phyloP scores from a whole-genome alignment of 495 filamentous ascomycete species.

The Filosporella fistucella region DNA sequence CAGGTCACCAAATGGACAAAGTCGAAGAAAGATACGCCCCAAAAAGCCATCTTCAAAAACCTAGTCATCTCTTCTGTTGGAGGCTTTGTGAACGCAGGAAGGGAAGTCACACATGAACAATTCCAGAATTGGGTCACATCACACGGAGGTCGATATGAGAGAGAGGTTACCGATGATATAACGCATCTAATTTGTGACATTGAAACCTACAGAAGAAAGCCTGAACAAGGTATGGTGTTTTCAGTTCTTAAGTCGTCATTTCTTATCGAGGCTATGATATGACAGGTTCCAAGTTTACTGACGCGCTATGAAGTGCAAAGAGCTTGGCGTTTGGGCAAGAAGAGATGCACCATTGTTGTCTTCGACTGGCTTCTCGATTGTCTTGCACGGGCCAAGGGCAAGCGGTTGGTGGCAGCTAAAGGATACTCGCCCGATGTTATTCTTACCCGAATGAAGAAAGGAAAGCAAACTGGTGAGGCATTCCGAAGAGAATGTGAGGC shows the following conservation, averaged over 20 bases:
- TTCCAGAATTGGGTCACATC: conserved; percentile 49
- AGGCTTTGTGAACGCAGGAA: conserved; percentile 4
- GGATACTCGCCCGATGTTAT: conserved; percentile 42
- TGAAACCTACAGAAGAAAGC: conserved; percentile 41
- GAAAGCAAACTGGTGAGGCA: not conserved
- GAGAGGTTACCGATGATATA: conserved; percentile 33
- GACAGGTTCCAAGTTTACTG: not conserved
- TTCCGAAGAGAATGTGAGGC: too few relatives aligned
- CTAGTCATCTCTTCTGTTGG: conserved; percentile 10
- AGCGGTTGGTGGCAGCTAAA: conserved; percentile 24
- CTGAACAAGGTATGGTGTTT: conserved; percentile 34
- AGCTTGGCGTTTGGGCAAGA: conserved; percentile 28
- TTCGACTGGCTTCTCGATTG: conserved; percentile 61
- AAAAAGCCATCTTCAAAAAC: conserved; percentile 17
- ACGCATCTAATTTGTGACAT: conserved; percentile 59
- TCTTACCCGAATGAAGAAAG: conserved; percentile 28
- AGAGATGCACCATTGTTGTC: conserved; percentile 46
- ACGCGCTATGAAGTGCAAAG: conserved; percentile 32
- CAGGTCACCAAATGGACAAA: not conserved
- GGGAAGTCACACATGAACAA: conserved; percentile 28
- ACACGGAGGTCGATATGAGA: conserved; percentile 45
- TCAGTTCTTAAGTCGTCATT: not conserved
- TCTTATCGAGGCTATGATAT: not conserved
- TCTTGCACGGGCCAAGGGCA: conserved; percentile 26
- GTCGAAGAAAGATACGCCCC: not conserved